Percentiles rank a stretch among this genome's conserved stretches.
These are phyloP conservation scores for Ceratocystis variospora DNA, from an alignment of 2,329 filamentous ascomycete genomes.

Conservation along the genomic window DNA sequence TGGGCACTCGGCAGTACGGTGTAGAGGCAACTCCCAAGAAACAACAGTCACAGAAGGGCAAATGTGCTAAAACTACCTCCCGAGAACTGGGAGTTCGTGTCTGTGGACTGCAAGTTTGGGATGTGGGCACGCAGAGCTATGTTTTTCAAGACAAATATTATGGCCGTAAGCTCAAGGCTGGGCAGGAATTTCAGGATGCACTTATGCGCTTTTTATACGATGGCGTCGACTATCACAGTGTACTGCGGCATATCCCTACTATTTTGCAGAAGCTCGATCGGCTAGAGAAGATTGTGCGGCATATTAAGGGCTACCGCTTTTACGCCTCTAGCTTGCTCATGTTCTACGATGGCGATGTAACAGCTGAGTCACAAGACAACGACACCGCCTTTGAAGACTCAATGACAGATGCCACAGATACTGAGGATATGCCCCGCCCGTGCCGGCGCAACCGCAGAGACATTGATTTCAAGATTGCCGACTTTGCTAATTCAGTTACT, in stretches of 20 bases:
- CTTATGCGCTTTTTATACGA: constrained; percentile 85
- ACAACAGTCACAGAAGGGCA: constrained; percentile 78
- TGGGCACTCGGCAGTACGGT: constrained; percentile 95
- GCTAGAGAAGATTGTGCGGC: constrained; percentile 69
- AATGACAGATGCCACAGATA: constrained; percentile 46
- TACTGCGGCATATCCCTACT: constrained; percentile 73
- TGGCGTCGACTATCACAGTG: constrained; percentile 64
- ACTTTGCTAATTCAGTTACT: constrained; percentile 95
- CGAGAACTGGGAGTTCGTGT: constrained; percentile 81
- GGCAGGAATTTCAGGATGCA: constrained; percentile 75
- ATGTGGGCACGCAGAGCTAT: constrained; percentile 67
- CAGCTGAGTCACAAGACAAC: constrained; percentile 34
- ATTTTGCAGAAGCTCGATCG: constrained; percentile 72
- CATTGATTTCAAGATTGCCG: constrained; percentile 92
- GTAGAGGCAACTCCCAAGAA: constrained; percentile 87
- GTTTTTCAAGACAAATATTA: constrained; percentile 99
- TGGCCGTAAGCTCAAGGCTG: constrained; percentile 74
- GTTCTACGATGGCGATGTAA: constrained; percentile 79
- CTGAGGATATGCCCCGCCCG: constrained; percentile 38
- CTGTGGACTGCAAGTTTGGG: constrained; percentile 94
- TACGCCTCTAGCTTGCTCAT: constrained; percentile 92
- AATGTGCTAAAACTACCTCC: constrained; percentile 86
- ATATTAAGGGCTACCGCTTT: constrained; percentile 74
- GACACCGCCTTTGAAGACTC: constrained; percentile 43
- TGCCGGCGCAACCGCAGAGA: constrained; percentile 40